Percentiles rank a stretch among this genome's conserved stretches.
These are phyloP conservation scores for Suillus luteus DNA, from an alignment of 768 basidiomycete genomes.

Conservation along the genomic window DNA sequence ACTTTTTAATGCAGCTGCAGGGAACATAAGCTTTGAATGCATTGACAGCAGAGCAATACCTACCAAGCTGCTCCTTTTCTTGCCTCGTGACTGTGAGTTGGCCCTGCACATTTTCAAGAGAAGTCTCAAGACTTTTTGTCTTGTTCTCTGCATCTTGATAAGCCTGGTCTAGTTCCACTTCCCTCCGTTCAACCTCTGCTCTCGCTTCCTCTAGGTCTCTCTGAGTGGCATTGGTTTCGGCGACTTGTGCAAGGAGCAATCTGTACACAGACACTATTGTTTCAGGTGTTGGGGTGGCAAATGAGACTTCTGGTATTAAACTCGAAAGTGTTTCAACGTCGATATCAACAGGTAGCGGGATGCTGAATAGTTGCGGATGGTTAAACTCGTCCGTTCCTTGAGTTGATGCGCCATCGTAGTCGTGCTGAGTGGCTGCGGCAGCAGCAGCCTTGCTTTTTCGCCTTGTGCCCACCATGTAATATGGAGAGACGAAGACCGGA, in stretches of 20 bases:
- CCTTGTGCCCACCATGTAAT: slow-evolving; percentile 52
- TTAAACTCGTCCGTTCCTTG: slow-evolving; percentile 39
- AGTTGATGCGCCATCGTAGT: slow-evolving; percentile 36
- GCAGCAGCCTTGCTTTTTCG: slow-evolving; percentile 60
- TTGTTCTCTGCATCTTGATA: slow-evolving; percentile 74
- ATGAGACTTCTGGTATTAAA: slow-evolving; percentile 61
- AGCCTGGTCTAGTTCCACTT: slow-evolving; percentile 83
- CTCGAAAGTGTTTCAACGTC: slow-evolving; percentile 59
- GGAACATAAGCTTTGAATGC: slow-evolving; percentile 18
- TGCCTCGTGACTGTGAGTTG: slow-evolving; percentile 58
- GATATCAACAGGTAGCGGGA: slow-evolving; percentile 67
- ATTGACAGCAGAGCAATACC: slow-evolving; percentile 11
- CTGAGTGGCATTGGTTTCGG: slow-evolving; percentile 54
- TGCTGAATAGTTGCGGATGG: slow-evolving; percentile 26
- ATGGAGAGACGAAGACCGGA: slow-evolving; percentile 26
- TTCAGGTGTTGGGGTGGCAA: slow-evolving; percentile 59
- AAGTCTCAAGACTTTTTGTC: slow-evolving; percentile 55
- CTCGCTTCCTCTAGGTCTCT: slow-evolving; percentile 71
- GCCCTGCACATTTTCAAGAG: slow-evolving; percentile 51
- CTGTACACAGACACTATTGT: slow-evolving; percentile 64
- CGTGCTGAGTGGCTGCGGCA: slow-evolving; percentile 36
- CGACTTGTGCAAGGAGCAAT: slow-evolving; percentile 55
- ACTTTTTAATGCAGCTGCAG: slow-evolving; percentile 46
- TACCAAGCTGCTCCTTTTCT: slow-evolving; percentile 71
- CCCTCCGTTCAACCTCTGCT: slow-evolving; percentile 69